Conservation (phyloP, 306 rosid species). For the Cucumis melo region DNA sequence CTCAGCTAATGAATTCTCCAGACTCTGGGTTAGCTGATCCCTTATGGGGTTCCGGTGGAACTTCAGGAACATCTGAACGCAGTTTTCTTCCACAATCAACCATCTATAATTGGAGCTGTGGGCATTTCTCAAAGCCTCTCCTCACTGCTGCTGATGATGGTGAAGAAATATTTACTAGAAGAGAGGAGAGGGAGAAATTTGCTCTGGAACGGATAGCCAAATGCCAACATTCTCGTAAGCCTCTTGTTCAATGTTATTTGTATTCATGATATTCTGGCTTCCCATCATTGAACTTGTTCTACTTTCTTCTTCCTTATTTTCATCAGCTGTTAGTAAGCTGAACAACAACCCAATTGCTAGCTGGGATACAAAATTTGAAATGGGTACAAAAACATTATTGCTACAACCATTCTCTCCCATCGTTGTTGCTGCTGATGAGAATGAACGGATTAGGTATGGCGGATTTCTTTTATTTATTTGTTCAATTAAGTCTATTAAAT, state of each 20-base stretch:
- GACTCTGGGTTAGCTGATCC: slow-evolving; percentile 96
- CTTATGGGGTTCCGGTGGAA: slow-evolving; percentile 60
- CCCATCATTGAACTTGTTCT: neutral
- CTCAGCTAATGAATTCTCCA: slow-evolving; percentile 66
- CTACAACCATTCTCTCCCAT: slow-evolving; percentile 91
- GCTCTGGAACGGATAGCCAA: slow-evolving; percentile 81
- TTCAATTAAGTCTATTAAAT: neutral
- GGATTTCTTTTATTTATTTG: neutral
- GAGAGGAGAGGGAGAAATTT: slow-evolving; percentile 87
- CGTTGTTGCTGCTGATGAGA: slow-evolving; percentile 86
- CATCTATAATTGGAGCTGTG: slow-evolving; percentile 94
- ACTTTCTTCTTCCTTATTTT: neutral
- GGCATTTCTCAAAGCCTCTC: slow-evolving; percentile 90
- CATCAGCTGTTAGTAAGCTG: slow-evolving; percentile 74
- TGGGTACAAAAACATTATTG: slow-evolving; percentile 59
- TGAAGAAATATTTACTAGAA: slow-evolving; percentile 51
- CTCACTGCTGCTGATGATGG: slow-evolving; percentile 58
- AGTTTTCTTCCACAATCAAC: slow-evolving; percentile 85
- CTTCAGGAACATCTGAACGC: slow-evolving; percentile 55
- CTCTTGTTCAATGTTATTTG: neutral
- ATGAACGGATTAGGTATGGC: slow-evolving; percentile 78
- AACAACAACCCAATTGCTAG: slow-evolving; percentile 74
- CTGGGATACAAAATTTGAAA: slow-evolving; percentile 70
- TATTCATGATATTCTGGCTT: neutral
- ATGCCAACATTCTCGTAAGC: slow-evolving; percentile 86